phyloP scores from a whole-genome alignment of 2,329 filamentous ascomycete species.

The Stachybotrys elegans region DNA sequence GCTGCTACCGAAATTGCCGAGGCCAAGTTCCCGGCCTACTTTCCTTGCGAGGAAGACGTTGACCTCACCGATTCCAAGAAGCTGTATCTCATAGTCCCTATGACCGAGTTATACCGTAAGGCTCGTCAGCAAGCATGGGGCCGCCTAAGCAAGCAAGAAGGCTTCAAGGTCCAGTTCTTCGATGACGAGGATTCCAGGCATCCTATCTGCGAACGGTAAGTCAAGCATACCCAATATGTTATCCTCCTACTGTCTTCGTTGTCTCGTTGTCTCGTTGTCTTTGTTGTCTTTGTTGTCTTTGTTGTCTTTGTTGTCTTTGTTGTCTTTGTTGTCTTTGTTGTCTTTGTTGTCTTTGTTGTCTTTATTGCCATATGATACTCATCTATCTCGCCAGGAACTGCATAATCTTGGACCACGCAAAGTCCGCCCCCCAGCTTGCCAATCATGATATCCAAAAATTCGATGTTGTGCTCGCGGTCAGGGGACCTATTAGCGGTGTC shows the following conservation, averaged over 20 bases:
- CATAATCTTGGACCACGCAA: not conserved
- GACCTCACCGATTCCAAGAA: not conserved
- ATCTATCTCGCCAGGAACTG: not conserved
- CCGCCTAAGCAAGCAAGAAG: not conserved
- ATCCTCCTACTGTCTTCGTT: not conserved
- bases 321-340: no score
- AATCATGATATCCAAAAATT: not conserved
- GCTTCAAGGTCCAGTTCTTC: not conserved
- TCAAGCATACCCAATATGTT: not conserved
- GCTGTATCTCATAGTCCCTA: constrained; percentile 1
- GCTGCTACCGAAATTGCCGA: not conserved
- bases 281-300: not conserved
- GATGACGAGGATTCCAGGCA: not conserved
- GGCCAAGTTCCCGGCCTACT: constrained; percentile 5
- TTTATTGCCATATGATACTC: no score
- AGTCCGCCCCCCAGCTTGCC: not conserved
- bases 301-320: no score
- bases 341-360: no score
- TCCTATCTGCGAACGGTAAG: not conserved
- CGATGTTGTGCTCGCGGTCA: constrained; percentile 3
- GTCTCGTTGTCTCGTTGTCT: not conserved
- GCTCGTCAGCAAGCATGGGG: not conserved
- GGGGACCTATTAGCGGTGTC: not conserved
- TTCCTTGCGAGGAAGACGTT: not conserved
- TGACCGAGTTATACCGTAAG: not conserved